phyloP scores from a whole-genome alignment of 176 grass and related monocot genomes.

The Phoenix dactylifera region DNA sequence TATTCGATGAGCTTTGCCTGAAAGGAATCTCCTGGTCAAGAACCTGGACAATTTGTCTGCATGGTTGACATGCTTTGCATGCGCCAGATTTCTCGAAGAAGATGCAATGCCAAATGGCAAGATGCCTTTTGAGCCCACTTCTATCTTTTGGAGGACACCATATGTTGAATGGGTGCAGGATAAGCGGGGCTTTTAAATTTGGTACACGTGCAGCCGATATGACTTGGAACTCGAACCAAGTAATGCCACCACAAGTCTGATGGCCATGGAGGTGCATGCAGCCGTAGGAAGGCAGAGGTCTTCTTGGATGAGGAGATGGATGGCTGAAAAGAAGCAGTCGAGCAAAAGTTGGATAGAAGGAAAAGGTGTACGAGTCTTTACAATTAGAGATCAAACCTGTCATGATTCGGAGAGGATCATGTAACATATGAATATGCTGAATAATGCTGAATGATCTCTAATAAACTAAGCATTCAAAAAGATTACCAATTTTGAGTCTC shows the following conservation, averaged over 20 bases:
- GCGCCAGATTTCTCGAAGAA: background rate
- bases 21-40: background rate
- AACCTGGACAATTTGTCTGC: background rate
- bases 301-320: background rate
- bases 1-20: background rate
- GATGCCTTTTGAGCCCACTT: constrained; percentile 1
- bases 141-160: constrained; percentile 1
- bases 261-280: background rate
- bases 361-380: background rate
- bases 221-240: background rate
- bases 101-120: background rate
- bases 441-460: no score
- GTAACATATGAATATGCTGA: background rate
- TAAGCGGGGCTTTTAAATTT: background rate
- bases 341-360: background rate
- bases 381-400: background rate
- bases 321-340: background rate
- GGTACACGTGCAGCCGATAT: background rate
- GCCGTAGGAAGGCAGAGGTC: background rate
- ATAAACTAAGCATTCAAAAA: no score
- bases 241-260: background rate
- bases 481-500: no score
- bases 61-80: background rate
- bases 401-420: background rate
- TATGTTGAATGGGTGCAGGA: background rate